Conservation (phyloP, 2,329 filamentous ascomycete species). For the Colletotrichum spinosum region DNA sequence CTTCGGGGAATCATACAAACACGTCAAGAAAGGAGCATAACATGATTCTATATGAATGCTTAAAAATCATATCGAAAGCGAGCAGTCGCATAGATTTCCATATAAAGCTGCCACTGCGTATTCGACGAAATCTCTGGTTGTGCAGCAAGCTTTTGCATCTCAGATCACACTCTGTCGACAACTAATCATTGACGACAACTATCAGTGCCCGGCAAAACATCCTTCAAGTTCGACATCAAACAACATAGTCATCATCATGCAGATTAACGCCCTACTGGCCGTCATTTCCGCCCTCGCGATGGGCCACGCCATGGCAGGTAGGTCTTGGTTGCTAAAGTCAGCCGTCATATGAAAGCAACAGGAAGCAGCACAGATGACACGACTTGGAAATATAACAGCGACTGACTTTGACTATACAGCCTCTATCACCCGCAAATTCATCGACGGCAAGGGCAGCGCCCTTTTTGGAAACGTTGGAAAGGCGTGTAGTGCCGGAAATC, state of each 20-base stretch:
- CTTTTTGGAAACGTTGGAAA: slow-evolving; percentile 28
- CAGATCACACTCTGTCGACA: background rate
- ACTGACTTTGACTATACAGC: slow-evolving; percentile 2
- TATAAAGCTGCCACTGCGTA: too few relatives aligned
- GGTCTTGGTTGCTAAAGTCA: background rate
- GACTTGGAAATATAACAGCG: background rate
- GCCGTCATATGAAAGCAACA: too few relatives aligned
- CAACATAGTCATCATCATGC: slow-evolving; percentile 6
- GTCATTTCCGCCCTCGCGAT: slow-evolving; percentile 19
- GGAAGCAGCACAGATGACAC: fast-evolving
- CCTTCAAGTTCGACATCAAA: background rate
- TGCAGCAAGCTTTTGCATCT: too few relatives aligned
- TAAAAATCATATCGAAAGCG: too few relatives aligned
- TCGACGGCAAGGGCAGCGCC: slow-evolving; percentile 27
- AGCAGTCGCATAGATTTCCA: too few relatives aligned
- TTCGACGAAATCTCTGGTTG: too few relatives aligned
- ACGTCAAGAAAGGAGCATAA: too few relatives aligned
- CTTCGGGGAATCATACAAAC: too few relatives aligned
- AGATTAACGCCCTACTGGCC: slow-evolving; percentile 16
- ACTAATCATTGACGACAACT: background rate
- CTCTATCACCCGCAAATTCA: slow-evolving; percentile 11
- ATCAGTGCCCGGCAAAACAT: slow-evolving; percentile 19
- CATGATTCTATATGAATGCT: too few relatives aligned
- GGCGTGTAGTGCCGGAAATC: slow-evolving; percentile 22
- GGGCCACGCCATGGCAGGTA: slow-evolving; percentile 20